Evolutionary conservation across 2,329 filamentous ascomycete species (phyloP), one percentile per base, ranked within the genome.

Genomic region (Chaetomium sp.): DNA sequence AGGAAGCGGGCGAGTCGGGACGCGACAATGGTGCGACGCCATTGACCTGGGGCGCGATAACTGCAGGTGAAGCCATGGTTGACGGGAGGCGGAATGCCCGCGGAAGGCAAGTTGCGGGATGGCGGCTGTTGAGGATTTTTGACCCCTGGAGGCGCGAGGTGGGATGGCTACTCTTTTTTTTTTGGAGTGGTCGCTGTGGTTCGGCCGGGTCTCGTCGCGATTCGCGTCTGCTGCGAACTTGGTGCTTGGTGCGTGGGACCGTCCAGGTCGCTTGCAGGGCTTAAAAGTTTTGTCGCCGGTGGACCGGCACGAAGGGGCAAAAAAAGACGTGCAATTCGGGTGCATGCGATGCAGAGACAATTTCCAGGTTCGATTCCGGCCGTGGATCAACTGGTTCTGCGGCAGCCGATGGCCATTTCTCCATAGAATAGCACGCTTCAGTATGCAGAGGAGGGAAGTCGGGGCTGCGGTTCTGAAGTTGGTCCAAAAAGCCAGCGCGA

Each of bases 41-140:
- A 62, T 69, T 71, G 55, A 62, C 63, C 53, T 65, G 67, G 54
- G 64, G 60, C 46, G 61, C 58, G 48, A 59, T 61, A 55, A 67
- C 62, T 57, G 65, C 65, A 57, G 65, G 63, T 59, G 65, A 66
- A 50, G 69, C 69, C 69, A 71, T 72, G 56, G 54, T 53, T 49
- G 60, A 60, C 56, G 53, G 48, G 33, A 50, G 37, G 36, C 38
- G 45, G 36, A 54, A 51, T 54, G 48, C 50, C 54, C 43, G 54
- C 45, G 35, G 54, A 54, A 45, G 55, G 52, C 49, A 54, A 41
- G 38, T 36, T 43, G 52, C 42, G n/a, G 49, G 36, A 36, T 27
- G 48, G 19, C 19, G 3, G 19, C 19, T 27, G 19, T 27, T 27
- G 19, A 27, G 19, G 19, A 27, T 27, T 27, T 27, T 27, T 27